Conservation (phyloP, 2,329 filamentous ascomycete species). For the Fonsecaea erecta region DNA sequence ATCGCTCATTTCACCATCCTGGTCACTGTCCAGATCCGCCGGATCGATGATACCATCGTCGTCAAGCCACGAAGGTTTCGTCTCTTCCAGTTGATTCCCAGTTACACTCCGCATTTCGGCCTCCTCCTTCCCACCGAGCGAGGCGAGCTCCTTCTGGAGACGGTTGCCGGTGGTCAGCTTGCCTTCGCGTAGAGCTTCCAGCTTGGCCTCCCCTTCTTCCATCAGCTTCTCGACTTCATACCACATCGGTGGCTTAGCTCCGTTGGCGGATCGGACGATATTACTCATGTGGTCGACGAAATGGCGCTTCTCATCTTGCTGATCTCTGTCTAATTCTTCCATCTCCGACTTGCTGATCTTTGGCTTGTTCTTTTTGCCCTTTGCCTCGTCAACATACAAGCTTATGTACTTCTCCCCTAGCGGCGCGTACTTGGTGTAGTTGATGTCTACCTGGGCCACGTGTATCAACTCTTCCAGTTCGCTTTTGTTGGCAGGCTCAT, state of each 20-base stretch:
- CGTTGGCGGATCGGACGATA: conserved; percentile 21
- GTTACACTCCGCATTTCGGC: conserved; percentile 15
- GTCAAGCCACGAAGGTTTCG: conserved; percentile 28
- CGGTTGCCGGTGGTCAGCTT: conserved; percentile 22
- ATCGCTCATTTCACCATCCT: conserved; percentile 39
- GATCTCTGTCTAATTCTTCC: conserved; percentile 22
- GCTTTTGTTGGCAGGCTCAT: conserved; percentile 37
- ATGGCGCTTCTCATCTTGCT: conserved; percentile 31
- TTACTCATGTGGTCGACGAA: conserved; percentile 32
- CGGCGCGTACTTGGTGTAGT: conserved; percentile 67
- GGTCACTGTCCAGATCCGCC: conserved; percentile 29
- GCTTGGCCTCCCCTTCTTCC: conserved; percentile 44
- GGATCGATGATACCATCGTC: conserved; percentile 31
- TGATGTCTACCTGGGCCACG: conserved; percentile 61
- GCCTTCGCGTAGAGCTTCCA: conserved; percentile 44
- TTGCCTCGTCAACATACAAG: conserved; percentile 51
- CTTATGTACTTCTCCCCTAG: conserved; percentile 64
- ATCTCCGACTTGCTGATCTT: conserved; percentile 27
- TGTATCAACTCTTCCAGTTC: conserved; percentile 45
- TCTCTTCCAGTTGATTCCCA: conserved; percentile 5
- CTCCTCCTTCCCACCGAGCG: conserved; percentile 26
- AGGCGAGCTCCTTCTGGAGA: conserved; percentile 18
- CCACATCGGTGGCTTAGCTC: conserved; percentile 51
- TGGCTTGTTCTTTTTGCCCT: conserved; percentile 18
- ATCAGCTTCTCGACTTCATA: conserved; percentile 51